Base-by-base conservation (phyloP, 164 flowering plant species). In the Taxillus chinensis region DNA sequence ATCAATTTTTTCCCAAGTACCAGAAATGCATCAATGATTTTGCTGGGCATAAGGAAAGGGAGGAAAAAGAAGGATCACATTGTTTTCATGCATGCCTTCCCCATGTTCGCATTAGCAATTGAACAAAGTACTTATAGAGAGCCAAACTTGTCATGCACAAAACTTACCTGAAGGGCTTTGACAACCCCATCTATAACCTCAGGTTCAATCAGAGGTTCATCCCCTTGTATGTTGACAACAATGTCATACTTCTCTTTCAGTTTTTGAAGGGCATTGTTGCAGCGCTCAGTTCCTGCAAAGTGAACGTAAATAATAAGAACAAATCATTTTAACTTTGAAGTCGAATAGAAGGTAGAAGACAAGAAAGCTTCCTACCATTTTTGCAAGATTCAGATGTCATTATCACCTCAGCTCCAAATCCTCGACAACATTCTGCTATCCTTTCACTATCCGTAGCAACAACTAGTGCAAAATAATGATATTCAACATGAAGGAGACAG, bases 141-240 rank as follows among this genome's bases (percentile, higher is more conserved):
- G 27, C 2, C 27, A 27, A 27, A 27, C 27, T 27, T 27, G 27
- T 37, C 8, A 7, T 6, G 5, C 10, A 41, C 10, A 39, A 13
- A 41, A 58, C 39, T 48, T 66, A 88, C 97, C 96, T 86, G 97
- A 55, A 91, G 81, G n/a, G 96, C 88, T 77, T 80, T 80, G 41
- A 91, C 97, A 72, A 89, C 69, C 50, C 87, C 93, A 80, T 91
- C 97, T 63, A 95, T 90, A 54, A 95, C 86, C 77, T 95, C 96
- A 45, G 99, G 99, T 74, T 95, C 97, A 72, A 89, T 81, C 55
- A 95, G 92, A 70, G 99, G 99, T 72, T 95, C 97, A 71, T 91
- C 97, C 39, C 97, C 99, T 66, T 91, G 99, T 70, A 95, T 95
- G 70, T 95, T 95, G 55, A 95, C 99, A 63, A 91, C 97, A 73